Evolutionary conservation across 257 asterid species (phyloP).

Genomic region (Plantago major): DNA sequence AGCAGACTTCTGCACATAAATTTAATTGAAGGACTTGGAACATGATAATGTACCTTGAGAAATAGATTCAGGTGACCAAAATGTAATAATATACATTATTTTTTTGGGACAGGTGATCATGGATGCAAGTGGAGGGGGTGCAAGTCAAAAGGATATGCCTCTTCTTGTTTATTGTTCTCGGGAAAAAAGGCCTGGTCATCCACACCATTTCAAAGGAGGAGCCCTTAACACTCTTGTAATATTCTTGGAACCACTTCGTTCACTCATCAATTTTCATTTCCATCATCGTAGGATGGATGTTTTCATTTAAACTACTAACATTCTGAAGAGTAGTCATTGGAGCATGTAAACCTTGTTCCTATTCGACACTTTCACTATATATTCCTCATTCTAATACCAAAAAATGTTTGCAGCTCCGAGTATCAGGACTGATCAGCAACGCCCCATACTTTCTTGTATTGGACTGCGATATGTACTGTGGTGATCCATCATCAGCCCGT

Average conservation of each 20-base stretch:
- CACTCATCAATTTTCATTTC: background rate
- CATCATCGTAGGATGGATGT: too few relatives aligned
- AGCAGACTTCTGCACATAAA: too few relatives aligned
- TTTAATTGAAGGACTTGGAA: background rate
- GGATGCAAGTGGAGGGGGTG: conserved; percentile 17
- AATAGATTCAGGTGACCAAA: background rate
- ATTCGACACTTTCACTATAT: background rate
- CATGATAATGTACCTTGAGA: background rate
- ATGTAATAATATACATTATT: background rate
- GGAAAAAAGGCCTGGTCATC: conserved; percentile 52
- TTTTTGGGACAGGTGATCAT: conserved; percentile 37
- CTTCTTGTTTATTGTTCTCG: conserved; percentile 57
- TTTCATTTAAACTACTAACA: too few relatives aligned
- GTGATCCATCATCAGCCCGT: conserved; percentile 46
- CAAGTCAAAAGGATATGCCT: conserved; percentile 31
- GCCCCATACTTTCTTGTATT: conserved; percentile 54
- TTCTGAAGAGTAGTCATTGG: background rate
- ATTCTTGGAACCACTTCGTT: conserved; percentile 3
- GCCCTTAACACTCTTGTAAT: conserved; percentile 60
- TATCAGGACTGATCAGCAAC: conserved; percentile 59
- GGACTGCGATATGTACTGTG: conserved; percentile 55
- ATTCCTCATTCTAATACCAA: conserved; percentile 5
- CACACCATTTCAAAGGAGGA: conserved; percentile 85
- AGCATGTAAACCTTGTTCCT: background rate
- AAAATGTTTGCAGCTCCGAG: conserved; percentile 50